Percentiles rank a stretch among this genome's conserved stretches.
phyloP scores from a whole-genome alignment of 257 asterid species.

The Fraxinus quadrangulata region DNA sequence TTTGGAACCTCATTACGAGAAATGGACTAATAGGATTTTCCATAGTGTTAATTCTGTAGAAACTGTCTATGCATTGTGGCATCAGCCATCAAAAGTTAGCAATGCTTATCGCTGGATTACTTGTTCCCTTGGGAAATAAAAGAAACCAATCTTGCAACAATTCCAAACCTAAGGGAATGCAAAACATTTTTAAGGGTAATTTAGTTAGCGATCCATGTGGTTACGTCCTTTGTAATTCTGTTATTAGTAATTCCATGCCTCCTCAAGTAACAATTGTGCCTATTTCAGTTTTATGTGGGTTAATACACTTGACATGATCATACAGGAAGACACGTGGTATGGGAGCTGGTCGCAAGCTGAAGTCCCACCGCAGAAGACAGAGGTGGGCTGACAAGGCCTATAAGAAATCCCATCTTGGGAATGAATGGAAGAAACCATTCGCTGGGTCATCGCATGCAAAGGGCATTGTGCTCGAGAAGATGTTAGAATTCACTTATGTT shows the following conservation, averaged over 20 bases:
- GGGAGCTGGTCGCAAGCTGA: conserved; percentile 75
- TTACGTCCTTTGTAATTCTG: not conserved
- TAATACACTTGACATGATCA: not conserved
- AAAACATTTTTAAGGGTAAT: not conserved
- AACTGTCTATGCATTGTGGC: not conserved
- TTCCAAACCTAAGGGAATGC: not conserved
- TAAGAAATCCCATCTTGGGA: conserved; percentile 64
- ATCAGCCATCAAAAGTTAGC: not conserved
- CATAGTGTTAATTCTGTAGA: not conserved
- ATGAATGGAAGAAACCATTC: conserved; percentile 65
- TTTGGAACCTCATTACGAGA: not conserved
- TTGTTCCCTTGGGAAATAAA: not conserved
- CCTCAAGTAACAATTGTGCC: not conserved
- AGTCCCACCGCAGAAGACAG: conserved; percentile 56
- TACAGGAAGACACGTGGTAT: conserved; percentile 61
- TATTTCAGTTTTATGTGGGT: not conserved
- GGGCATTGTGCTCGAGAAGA: conserved; percentile 65
- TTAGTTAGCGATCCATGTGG: not conserved
- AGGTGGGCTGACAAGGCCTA: conserved; percentile 64
- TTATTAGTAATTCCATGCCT: not conserved
- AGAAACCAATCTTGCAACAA: not conserved
- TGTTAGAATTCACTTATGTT: conserved; percentile 28
- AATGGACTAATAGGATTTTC: not conserved
- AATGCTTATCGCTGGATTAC: not conserved
- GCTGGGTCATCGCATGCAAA: conserved; percentile 68